A percentile compares a stretch with the other conserved stretches of the same genome.
These are phyloP conservation scores for Mycena albidolilacea DNA, from an alignment of 768 basidiomycete genomes.

Conservation along the genomic window DNA sequence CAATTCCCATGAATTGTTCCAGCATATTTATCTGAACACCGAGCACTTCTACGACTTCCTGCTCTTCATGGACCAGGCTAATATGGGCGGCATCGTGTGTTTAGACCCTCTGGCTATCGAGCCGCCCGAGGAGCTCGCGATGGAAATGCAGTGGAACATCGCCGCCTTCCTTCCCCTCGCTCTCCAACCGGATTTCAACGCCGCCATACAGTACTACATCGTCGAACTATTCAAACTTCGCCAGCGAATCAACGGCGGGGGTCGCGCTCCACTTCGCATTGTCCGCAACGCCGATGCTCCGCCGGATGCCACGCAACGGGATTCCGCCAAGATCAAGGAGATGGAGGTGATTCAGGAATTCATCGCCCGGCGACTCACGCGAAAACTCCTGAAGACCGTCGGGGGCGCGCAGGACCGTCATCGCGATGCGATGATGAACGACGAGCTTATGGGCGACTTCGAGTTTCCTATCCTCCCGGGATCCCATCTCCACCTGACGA, in stretches of 20 bases:
- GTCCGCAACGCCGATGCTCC: constrained; percentile 68
- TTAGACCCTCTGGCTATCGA: constrained; percentile 81
- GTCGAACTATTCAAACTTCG: constrained; percentile 85
- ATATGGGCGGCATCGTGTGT: constrained; percentile 92
- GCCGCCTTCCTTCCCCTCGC: constrained; percentile 88
- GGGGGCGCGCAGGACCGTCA: constrained; percentile 73
- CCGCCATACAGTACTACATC: constrained; percentile 85
- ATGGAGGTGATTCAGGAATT: constrained; percentile 79
- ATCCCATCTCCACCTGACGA: constrained; percentile 81
- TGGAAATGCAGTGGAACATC: constrained; percentile 96
- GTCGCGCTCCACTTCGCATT: constrained; percentile 80
- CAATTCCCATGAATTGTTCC: constrained; percentile 95
- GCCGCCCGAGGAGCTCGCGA: constrained; percentile 74
- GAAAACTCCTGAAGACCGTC: constrained; percentile 82
- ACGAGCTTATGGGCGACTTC: constrained; percentile 69
- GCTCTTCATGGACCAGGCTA: constrained; percentile 96
- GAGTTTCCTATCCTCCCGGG: constrained; percentile 92
- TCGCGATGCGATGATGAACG: constrained; percentile 71
- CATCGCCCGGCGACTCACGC: constrained; percentile 84
- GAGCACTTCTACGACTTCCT: constrained; percentile 94
- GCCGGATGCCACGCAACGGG: constrained; percentile 75
- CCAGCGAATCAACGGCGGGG: constrained; percentile 70
- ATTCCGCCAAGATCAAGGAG: constrained; percentile 79
- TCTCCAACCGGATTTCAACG: constrained; percentile 83
- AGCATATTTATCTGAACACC: constrained; percentile 89